Conservation (phyloP, 2,329 filamentous ascomycete genomes). For the Chaetomiaceae sp. region DNA sequence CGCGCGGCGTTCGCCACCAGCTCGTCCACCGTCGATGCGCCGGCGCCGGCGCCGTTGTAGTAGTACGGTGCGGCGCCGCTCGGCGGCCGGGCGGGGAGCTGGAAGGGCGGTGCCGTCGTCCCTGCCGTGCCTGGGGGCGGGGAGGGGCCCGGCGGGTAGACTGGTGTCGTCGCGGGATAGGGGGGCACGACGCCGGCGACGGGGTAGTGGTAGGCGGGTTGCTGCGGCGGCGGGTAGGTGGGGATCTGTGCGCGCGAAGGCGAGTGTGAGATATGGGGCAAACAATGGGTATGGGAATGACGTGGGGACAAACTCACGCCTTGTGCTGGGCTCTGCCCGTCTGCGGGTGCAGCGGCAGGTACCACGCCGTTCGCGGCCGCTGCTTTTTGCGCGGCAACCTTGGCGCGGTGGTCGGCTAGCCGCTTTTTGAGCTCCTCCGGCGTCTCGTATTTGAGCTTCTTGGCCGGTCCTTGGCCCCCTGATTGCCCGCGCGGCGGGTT, state of each 20-base stretch:
- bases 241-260: slow-evolving; percentile 32
- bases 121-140: slow-evolving; percentile 32
- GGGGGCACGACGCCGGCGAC: slow-evolving; percentile 22
- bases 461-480: slow-evolving; percentile 54
- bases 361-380: slow-evolving; percentile 51
- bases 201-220: slow-evolving; percentile 26
- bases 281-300: background rate
- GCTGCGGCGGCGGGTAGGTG: slow-evolving; percentile 40
- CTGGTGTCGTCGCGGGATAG: slow-evolving; percentile 26
- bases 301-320: slow-evolving; percentile 44
- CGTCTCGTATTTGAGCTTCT: slow-evolving; percentile 68
- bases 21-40: slow-evolving; percentile 42
- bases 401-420: slow-evolving; percentile 68
- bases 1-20: slow-evolving; percentile 37
- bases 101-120: slow-evolving; percentile 33
- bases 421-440: slow-evolving; percentile 73
- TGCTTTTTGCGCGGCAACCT: slow-evolving; percentile 54
- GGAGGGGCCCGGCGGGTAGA: slow-evolving; percentile 30
- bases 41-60: slow-evolving; percentile 28
- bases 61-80: slow-evolving; percentile 29
- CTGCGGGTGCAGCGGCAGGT: slow-evolving; percentile 43
- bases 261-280: background rate
- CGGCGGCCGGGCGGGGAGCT: slow-evolving; percentile 42
- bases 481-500: slow-evolving; percentile 66
- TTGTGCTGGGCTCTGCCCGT: slow-evolving; percentile 45